Base-by-base conservation (phyloP, 2,329 filamentous ascomycete genomes). In the Xylariomycetidae sp. region DNA sequence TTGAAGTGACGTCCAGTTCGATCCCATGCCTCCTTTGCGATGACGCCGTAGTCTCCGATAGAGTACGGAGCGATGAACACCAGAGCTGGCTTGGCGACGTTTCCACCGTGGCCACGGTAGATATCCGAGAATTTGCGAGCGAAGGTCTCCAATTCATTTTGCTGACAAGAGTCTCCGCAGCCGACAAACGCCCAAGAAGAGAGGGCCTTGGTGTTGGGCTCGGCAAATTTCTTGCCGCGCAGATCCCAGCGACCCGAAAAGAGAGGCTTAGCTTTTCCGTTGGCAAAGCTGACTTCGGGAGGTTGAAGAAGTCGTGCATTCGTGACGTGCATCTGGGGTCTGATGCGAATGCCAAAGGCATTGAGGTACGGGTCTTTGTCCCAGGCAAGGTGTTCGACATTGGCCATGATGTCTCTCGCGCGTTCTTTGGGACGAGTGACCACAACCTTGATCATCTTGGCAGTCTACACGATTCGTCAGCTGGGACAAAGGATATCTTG, bases 371-470 rank as follows among this genome's bases (percentile, higher is more conserved):
- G 74, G 45, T 98, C 92, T 0, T 70, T 53, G 1, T 51, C 45
- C 78, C 87, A 92, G 8, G 78, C 65, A 0, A 90, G 69, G 44
- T 83, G 73, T 0, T 63, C 53, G 7, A 95, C 74, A 12, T 84
- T 84, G 4, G 73, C 57, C 30, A 79, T 63, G 46, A 97, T 88
- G 14, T 84, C 77, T 0, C 56, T 48, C 45, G 77, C 74, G n/a
- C 92, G 85, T 18, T 79, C 57, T 0, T 58, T 56, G 0, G 92
- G 92, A 1, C 82, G 74, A 5, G 84, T 87, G 4, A 95, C 90
- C 0, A 90, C 89, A 50, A 90, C 88, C 58, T 85, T 90, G 66
- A 98, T 96, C 92, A 98, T 98, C 5, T 73, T 63, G 0, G 82
- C 66, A 0, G 90, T 96, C 63, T 94, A 70, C 0, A 8, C 8